Base-by-base conservation (phyloP, 2,329 filamentous ascomycete genomes). In the Fusarium euwallaceae region DNA sequence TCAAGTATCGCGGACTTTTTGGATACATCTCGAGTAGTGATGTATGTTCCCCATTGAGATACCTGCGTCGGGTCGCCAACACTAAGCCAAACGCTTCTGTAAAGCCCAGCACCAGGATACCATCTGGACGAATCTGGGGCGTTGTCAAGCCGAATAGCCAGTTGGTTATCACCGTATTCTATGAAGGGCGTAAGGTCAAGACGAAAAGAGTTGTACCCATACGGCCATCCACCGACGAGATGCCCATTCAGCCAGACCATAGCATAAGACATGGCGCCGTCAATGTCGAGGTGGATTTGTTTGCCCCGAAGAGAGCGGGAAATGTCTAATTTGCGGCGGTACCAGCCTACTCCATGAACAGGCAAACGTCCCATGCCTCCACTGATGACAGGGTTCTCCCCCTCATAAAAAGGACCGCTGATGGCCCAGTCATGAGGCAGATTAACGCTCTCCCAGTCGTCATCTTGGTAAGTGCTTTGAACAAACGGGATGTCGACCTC, bases 91-190 rank as follows among this genome's bases (percentile, higher is more conserved):
- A 89, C 82, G 67, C 88, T 88, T 1, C 87, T 84, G 74, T 89
- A 89, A 16, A 90, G 80, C 1, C 88, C 88, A 14, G 81, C 88
- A 16, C 88, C 88, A 5, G 88, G 87, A 69, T 89, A 90, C 87
- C 87, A 90, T 4, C 88, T 84, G 3, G 88, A 87, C 2, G 83
- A 86, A 17, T 87, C 82, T 0, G 84, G 43, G 0, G 84, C 81
- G 69, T 89, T 88, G 58, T 90, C 87, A 3, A 89, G 71, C 1
- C 88, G 85, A 41, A 90, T 87, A 2, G 87, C 87, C 0, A 89
- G 78, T 32, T 81, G 67, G 60, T 89, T 87, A 11, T 80, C 79
- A 9, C 82, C 83, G 0, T 72, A 63, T 61, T 80, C 78, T 6
- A 82, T 56, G 64, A 86, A 85, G 0, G 84, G 82, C 0, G 87